phyloP scores from a whole-genome alignment of 495 filamentous ascomycete genomes.

The Aspergillus hancockii region DNA sequence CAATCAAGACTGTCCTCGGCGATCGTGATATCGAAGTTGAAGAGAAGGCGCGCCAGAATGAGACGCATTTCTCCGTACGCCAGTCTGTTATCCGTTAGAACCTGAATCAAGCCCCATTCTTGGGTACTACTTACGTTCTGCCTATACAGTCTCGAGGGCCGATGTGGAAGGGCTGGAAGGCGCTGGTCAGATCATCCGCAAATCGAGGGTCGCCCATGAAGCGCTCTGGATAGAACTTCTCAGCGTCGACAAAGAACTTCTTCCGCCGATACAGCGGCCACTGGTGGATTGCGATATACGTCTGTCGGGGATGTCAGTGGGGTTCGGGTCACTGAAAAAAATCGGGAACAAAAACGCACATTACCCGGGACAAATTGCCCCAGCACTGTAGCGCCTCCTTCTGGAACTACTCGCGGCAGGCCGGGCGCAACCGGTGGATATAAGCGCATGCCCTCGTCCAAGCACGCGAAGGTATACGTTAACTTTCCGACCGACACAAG shows the following conservation, averaged over 20 bases:
- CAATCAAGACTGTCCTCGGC: slow-evolving; percentile 34
- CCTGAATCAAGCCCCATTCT: not conserved
- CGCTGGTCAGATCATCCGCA: slow-evolving; percentile 41
- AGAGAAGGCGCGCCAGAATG: slow-evolving; percentile 39
- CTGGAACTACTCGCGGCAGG: slow-evolving; percentile 45
- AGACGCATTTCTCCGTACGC: slow-evolving; percentile 45
- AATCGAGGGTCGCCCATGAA: slow-evolving; percentile 40
- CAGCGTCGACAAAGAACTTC: slow-evolving; percentile 47
- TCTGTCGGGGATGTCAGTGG: slow-evolving; percentile 33
- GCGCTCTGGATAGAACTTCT: slow-evolving; percentile 52
- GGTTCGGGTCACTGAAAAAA: slow-evolving; percentile 1
- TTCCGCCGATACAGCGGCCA: slow-evolving; percentile 47
- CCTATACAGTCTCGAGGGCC: slow-evolving; percentile 66
- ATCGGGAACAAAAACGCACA: slow-evolving; percentile 18
- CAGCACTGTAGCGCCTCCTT: slow-evolving; percentile 45
- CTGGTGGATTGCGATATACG: slow-evolving; percentile 47
- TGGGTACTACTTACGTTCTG: slow-evolving; percentile 45
- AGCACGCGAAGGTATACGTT: slow-evolving; percentile 55
- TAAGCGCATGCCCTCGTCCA: slow-evolving; percentile 59
- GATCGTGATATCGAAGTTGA: slow-evolving; percentile 41
- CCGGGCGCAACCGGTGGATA: slow-evolving; percentile 57
- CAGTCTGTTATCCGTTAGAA: slow-evolving; percentile 27
- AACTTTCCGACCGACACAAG: slow-evolving; percentile 45
- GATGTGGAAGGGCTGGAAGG: slow-evolving; percentile 55
- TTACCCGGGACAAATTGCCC: slow-evolving; percentile 44